Evolutionary conservation across 2,329 filamentous ascomycete species (phyloP).

Genomic region (Penicillium sp.): DNA sequence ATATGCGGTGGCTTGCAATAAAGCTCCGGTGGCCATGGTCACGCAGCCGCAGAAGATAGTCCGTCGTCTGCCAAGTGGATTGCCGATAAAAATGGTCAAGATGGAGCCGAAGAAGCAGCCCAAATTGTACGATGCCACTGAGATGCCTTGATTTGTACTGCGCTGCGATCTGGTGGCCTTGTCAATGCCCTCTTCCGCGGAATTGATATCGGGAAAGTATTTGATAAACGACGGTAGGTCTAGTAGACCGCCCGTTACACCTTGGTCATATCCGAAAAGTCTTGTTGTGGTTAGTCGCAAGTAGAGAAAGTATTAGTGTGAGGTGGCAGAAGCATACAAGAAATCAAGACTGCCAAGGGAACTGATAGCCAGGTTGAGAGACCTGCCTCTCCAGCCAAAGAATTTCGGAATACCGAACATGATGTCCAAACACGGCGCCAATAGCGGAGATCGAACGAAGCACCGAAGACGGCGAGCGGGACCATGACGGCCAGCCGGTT

Average conservation of each 20-base stretch:
- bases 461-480: not conserved
- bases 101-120: conserved; percentile 51
- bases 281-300: conserved; percentile 18
- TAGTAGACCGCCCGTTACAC: conserved; percentile 45
- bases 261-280: conserved; percentile 41
- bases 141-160: conserved; percentile 33
- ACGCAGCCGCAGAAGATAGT: conserved; percentile 32
- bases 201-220: conserved; percentile 37
- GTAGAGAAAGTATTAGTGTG: conserved; percentile 1
- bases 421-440: conserved; percentile 14
- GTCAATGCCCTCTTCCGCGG: conserved; percentile 8
- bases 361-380: conserved; percentile 39
- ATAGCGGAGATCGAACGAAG: conserved; percentile 5
- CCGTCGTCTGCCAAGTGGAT: conserved; percentile 29
- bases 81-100: conserved; percentile 48
- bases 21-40: conserved; percentile 36
- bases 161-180: conserved; percentile 15
- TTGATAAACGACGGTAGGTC: conserved; percentile 41
- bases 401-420: conserved; percentile 31
- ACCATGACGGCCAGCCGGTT: conserved; percentile 13
- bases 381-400: conserved; percentile 28
- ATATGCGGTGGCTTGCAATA: conserved; percentile 20
- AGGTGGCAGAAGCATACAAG: conserved; percentile 19
- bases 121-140: conserved; percentile 44
- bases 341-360: conserved; percentile 46